These are phyloP conservation scores for Eutrema heterophyllum DNA, from an alignment of 345 rosid genomes.

Conservation along the genomic window DNA sequence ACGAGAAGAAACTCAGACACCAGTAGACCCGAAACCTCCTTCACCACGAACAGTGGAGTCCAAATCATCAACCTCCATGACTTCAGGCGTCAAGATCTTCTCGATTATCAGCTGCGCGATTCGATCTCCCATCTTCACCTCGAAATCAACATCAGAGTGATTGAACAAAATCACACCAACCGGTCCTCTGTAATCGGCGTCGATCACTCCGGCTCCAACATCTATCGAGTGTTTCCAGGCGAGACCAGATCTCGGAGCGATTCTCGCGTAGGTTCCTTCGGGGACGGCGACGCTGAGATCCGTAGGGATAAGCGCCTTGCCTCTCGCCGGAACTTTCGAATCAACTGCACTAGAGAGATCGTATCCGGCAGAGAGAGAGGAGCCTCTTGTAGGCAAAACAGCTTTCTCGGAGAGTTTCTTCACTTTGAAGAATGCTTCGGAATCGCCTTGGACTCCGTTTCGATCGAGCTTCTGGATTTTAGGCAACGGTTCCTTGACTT, in stretches of 20 bases:
- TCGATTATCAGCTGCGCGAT: constrained; percentile 70
- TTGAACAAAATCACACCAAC: constrained; percentile 73
- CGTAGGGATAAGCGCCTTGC: constrained; percentile 70
- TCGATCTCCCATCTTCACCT: constrained; percentile 60
- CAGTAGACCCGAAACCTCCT: constrained; percentile 88
- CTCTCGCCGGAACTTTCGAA: constrained; percentile 73
- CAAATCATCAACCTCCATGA: constrained; percentile 63
- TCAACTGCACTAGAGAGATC: constrained; percentile 75
- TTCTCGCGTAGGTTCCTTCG: constrained; percentile 70
- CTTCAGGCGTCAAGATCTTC: constrained; percentile 65
- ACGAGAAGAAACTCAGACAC: constrained; percentile 23
- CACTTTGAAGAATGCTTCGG: constrained; percentile 39
- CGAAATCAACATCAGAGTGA: constrained; percentile 56
- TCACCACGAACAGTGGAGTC: constrained; percentile 67
- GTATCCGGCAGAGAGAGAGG: constrained; percentile 74
- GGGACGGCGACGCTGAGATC: constrained; percentile 71
- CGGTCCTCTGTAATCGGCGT: constrained; percentile 79
- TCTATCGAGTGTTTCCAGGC: constrained; percentile 78
- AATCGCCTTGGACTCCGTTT: constrained; percentile 30
- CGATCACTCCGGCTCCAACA: constrained; percentile 79
- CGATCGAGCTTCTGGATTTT: constrained; percentile 47
- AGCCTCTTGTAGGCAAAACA: constrained; percentile 60
- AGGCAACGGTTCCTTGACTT: constrained; percentile 28
- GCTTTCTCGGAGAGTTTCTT: constrained; percentile 75
- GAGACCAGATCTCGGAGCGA: constrained; percentile 80